Evolutionary conservation across 805 yeast species (phyloP), one percentile per base, ranked within the genome.

Genomic region (Spathaspora boniae): DNA sequence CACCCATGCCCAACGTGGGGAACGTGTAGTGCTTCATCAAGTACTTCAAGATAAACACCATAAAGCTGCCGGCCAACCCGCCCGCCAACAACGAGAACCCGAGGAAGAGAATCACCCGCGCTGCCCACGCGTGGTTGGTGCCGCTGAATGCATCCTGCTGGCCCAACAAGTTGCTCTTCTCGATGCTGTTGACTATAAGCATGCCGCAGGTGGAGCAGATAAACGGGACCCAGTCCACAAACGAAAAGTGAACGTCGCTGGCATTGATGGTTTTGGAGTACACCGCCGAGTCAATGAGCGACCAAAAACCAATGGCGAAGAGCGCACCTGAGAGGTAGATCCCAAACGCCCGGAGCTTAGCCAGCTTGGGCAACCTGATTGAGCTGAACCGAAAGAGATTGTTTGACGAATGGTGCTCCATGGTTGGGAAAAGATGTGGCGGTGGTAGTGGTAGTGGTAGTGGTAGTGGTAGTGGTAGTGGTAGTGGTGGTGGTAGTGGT

Each of bases 1-100:
- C 74, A 12, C 98, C 98, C 96, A 93, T 88, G 4, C 93, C 91
- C 36, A 91, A 71, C 1, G 96, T 87, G 24, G 97, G 97, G 73
- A 83, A 80, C 4, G 78, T 63, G 58, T 75, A 86, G 44, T 82
- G 82, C 45, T 86, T 86, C 48, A 88, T 68, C 38, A 89, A 61
- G 57, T 86, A 93, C 56, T 91, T 86, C 47, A 93, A 68, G 31
- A 89, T 84, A 43, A 93, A 72, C 12, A 93, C 94, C 53, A 88
- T 86, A 47, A 93, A 76, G 2, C 93, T 80, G 1, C 98, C 98
- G 14, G 96, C 87, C 41, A 93, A 65, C 0, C 98, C 98, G 37
- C 96, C 93, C 1, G 98, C 96, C 37, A 93, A 70, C 31, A 91
- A 68, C 4, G 96, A 84, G 58, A 93, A 93, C 6, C 99, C 99